phyloP scores from a whole-genome alignment of 1,284 basidiomycete species.

The Ceratobasidium theobromae region DNA sequence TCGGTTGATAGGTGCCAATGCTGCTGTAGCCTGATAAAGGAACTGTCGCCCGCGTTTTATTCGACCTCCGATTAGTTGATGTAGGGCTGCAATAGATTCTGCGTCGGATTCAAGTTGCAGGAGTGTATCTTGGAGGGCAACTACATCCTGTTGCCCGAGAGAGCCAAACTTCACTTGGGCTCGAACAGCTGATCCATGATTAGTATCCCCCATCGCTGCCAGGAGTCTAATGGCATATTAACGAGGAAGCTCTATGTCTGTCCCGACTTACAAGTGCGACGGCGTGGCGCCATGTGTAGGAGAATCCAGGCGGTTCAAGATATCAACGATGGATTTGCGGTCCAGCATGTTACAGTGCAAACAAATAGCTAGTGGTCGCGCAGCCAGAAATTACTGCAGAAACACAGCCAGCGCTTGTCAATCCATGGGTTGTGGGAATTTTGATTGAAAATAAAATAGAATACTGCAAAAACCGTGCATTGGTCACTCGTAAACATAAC shows the following conservation, averaged over 20 bases:
- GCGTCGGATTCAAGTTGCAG: neutral
- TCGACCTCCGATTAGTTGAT: neutral
- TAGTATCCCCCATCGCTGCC: neutral
- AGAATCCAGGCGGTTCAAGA: neutral
- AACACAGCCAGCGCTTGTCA: too few species aligned
- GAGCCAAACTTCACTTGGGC: neutral
- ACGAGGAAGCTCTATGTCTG: too few species aligned
- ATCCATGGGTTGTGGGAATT: too few species aligned
- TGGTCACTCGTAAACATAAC: too few species aligned
- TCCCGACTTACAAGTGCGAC: neutral
- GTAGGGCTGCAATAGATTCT: neutral
- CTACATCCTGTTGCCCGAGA: neutral
- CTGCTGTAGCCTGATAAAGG: neutral
- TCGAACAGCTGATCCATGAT: neutral
- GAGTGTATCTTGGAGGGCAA: neutral
- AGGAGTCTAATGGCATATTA: neutral
- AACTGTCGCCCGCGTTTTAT: neutral
- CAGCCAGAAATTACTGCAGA: too few species aligned
- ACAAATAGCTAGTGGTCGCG: too few species aligned
- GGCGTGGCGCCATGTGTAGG: constrained; percentile 13
- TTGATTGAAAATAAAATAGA: too few species aligned
- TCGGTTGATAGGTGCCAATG: constrained; percentile 24
- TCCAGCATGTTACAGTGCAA: neutral
- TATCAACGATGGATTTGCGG: neutral
- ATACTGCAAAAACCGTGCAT: too few species aligned